phyloP scores from a whole-genome alignment of 352 stramenopile species.

The Pythium apleroticum region DNA sequence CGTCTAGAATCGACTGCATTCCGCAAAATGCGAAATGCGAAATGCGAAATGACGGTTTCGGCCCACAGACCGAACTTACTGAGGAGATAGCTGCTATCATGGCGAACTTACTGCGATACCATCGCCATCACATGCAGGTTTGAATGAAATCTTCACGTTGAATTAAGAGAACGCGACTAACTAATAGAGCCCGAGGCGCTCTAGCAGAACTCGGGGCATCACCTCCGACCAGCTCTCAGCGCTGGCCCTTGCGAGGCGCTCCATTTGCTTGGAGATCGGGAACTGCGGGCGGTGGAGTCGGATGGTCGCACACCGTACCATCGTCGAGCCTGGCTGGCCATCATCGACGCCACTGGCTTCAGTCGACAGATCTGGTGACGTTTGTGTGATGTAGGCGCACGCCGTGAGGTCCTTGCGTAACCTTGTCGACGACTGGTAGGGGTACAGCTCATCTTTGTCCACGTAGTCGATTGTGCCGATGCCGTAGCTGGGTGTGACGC shows the following conservation, averaged over 20 bases:
- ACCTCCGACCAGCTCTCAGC: constrained; percentile 6
- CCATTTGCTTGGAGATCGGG: neutral
- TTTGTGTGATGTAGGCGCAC: constrained; percentile 9
- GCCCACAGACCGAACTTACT: no score
- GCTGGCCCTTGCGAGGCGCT: neutral
- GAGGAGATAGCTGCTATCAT: no score
- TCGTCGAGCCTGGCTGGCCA: constrained; percentile 3
- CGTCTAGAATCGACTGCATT: no score
- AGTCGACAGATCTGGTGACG: neutral
- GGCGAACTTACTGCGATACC: no score
- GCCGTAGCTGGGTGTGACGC: neutral
- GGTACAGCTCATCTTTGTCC: constrained; percentile 20
- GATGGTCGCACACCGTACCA: constrained; percentile 12
- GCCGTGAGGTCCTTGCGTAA: constrained; percentile 13
- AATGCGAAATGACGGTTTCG: no score
- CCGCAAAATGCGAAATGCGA: no score
- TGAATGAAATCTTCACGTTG: no score
- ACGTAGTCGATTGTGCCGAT: constrained; percentile 16
- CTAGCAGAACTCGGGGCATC: constrained; percentile 7
- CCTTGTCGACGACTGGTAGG: constrained; percentile 11
- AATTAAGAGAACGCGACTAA: no score
- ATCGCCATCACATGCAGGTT: no score
- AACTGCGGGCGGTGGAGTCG: constrained; percentile 12
- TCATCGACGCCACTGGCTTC: neutral
- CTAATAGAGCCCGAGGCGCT: constrained; percentile 8